Base-by-base conservation (phyloP, 1,139 yeast genomes). In the Lodderomyces jiufengensis region DNA sequence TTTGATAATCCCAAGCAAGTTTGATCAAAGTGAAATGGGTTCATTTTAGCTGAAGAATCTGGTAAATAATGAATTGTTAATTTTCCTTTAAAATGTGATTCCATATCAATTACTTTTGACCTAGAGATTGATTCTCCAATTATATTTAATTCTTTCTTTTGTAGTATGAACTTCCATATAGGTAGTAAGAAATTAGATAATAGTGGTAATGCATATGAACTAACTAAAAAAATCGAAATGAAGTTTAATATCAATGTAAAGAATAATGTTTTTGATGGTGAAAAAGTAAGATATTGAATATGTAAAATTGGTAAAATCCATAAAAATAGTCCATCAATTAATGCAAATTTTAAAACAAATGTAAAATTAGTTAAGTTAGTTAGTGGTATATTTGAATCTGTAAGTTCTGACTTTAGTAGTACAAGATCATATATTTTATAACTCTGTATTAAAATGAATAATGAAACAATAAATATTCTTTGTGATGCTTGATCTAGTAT, bases 11-110 rank as follows among this genome's bases (percentile, higher is more conserved):
- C 78, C 32, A 87, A 55, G 57, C 97, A 90, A 41, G 70, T 72
- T 10, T 52, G 50, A 20, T 77, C 71, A 27, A 73, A 76, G 31
- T 72, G 76, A 46, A 80, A 76, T 2, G 97, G 97, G 46, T 90
- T 87, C 52, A 94, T 66, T 48, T 72, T 68, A 2, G 95, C 96
- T 0, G 95, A 82, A 29, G 95, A 84, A 54, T 92, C 97, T 0
- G 98, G 98, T 29, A 94, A 65, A 47, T 85, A 85, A 49, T 90
- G 84, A 46, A 92, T 83, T 2, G 92, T 84, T 51, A 85, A 84
- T 39, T 78, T 78, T 33, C 97, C 98, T 48, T 78, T 81, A 52
- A 92, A 84, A 54, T 88, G 95, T 3, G 81, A 64, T 24, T 85
- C 74, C 38, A 81, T 70, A 48, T 86, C 85, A 15, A 74, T 52